Conservation (phyloP, 257 asterid genomes). For the Cinchona pubescens region DNA sequence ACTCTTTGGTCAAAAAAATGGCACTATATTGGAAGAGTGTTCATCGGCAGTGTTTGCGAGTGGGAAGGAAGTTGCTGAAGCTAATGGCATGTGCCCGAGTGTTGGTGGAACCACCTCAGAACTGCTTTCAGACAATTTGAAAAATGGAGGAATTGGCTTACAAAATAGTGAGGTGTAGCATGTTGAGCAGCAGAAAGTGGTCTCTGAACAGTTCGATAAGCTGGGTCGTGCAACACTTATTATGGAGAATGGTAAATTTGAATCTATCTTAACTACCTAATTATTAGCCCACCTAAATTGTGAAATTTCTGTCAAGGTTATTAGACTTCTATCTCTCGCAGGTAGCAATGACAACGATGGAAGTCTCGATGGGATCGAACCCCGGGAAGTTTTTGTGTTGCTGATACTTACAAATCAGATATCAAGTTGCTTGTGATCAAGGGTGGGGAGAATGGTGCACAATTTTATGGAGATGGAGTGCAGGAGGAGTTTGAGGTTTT, state of each 20-base stretch:
- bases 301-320: conserved; percentile 14
- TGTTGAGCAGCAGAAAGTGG: conserved; percentile 22
- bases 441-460: conserved; percentile 40
- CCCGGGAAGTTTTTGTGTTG: conserved; percentile 25
- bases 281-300: conserved; percentile 7
- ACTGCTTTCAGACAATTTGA: conserved; percentile 11
- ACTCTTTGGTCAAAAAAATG: conserved; percentile 34
- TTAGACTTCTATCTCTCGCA: conserved; percentile 6
- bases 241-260: conserved; percentile 35
- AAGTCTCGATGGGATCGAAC: conserved; percentile 19
- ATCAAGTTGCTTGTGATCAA: conserved; percentile 34
- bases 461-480: conserved; percentile 46
- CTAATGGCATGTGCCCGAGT: conserved; percentile 17
- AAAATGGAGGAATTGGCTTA: conserved; percentile 8
- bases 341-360: conserved; percentile 17
- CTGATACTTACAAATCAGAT: conserved; percentile 28
- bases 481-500: conserved; percentile 73
- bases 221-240: conserved; percentile 16
- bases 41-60: conserved; percentile 23
- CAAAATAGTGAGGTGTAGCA: conserved; percentile 13
- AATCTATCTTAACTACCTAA: conserved; percentile 22
- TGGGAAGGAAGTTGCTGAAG: conserved; percentile 19
- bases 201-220: conserved; percentile 14
- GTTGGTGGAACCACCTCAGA: conserved; percentile 10
- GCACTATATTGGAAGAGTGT: conserved; percentile 29